These are phyloP conservation scores for Suillus tomentosus DNA, from an alignment of 768 basidiomycete species.

Conservation along the genomic window DNA sequence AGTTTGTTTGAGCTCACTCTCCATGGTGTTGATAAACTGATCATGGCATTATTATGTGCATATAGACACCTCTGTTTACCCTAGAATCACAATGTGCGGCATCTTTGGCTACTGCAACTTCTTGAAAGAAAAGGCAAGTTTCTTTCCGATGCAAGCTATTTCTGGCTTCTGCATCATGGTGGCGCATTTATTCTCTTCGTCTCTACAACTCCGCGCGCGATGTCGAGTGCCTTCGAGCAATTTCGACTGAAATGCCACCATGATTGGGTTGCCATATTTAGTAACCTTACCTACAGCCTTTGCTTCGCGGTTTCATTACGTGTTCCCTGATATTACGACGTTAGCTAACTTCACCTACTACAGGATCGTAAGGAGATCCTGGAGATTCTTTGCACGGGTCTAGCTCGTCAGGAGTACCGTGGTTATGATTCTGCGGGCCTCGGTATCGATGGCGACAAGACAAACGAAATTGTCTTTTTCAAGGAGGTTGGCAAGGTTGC, in stretches of 20 bases:
- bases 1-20: conserved; percentile 13
- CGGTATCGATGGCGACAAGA: conserved; percentile 88
- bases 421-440: conserved; percentile 97
- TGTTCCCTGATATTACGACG: conserved; percentile 9
- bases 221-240: not conserved
- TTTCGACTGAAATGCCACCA: not conserved
- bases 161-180: not conserved
- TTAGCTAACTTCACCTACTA: conserved; percentile 12
- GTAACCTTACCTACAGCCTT: conserved; percentile 15
- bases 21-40: not conserved
- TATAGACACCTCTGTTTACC: conserved; percentile 10
- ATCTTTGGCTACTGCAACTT: conserved; percentile 97
- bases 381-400: conserved; percentile 87
- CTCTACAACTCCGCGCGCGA: not conserved
- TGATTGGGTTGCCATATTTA: conserved; percentile 20
- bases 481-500: conserved; percentile 99
- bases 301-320: not conserved
- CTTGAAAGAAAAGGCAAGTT: conserved; percentile 88
- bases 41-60: conserved; percentile 5
- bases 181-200: not conserved
- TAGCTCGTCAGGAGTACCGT: conserved; percentile 95
- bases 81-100: conserved; percentile 71
- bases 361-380: conserved; percentile 90
- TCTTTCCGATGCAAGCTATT: not conserved
- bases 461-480: conserved; percentile 78